Base-by-base conservation (phyloP, 495 filamentous ascomycete genomes). In the Penicillium lividum region DNA sequence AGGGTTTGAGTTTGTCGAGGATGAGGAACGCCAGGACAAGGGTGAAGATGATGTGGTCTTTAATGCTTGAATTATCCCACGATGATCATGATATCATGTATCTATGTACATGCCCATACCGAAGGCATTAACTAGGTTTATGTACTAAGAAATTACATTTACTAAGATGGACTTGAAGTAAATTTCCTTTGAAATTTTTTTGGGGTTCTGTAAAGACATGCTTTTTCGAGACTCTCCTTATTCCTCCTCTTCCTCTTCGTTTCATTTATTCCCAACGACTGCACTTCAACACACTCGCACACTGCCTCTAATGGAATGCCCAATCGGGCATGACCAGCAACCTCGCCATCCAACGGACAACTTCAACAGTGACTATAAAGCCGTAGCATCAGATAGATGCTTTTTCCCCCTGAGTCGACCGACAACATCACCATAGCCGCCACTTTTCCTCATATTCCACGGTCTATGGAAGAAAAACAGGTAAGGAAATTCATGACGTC, bases 1-100 rank as follows among this genome's bases (percentile, higher is more conserved):
- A 51, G 89, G 86, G 15, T 98, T 92, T 84, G 86, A 95, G 65
- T 96, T 87, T 79, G 77, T 79, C 2, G 72, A 77, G n/a, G 68
- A 72, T 7, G 57, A 62, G 27, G 28, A 8, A 1, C 38, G 53
- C 10, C 11, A 31, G n/a, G 6, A 33, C 1, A n/a, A 42, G n/a
- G 45, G 4, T 5, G 15, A 16, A 16, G 38, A 51, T 42, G 40
- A 13, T 31, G 36, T 36, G 36, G 54, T 28, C 15, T 68, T 68
- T 43, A 53, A 68, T 53, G 65, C 65, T 53, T 68, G 45, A 61
- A 6, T 5, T 13, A 46, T 33, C 28, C 4, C n/a, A 16, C 13
- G 38, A 40, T 40, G 3, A 40, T 15, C 10, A 40, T 13, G 15
- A 16, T n/a, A 16, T 40, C n/a, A 8, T 40, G 15, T 11, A 33